Base-by-base conservation (phyloP, 202 grass and related monocot species). In the Sporobolus alterniflorus region DNA sequence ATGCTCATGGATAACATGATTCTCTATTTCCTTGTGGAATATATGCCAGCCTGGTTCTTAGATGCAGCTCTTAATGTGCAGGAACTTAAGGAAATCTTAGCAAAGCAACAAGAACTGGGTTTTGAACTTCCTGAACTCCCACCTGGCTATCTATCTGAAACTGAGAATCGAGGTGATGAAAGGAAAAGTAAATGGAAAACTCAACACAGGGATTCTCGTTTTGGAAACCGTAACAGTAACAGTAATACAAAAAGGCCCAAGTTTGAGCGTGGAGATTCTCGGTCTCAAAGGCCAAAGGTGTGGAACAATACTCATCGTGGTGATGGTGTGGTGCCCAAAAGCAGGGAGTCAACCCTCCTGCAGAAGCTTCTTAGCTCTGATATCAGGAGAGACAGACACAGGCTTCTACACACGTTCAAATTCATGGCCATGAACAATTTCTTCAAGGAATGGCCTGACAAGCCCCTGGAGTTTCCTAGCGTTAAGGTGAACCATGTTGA, bases 391-490 rank as follows among this genome's bases (percentile, higher is more conserved):
- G 93, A 98, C 74, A 98, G 87, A n/a, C 72, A 73, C 42, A 89
- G 66, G 51, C 74, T 98, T 64, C 78, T 96, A 20, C 93, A 96
- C 54, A 67, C 76, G 25, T 92, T 92, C 65, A 88, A 82, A 79
- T 96, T 96, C 85, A 92, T 94, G 82, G 51, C 67, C 79, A 42
- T 89, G 72, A 99, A 99, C 92, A 92, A 87, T 73, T 99, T 99
- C 81, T 99, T 99, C 47, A 54, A 83, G 64, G 40, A 84, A 17
- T 87, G 59, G 88, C 86, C 86, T 62, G 86, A 89, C 24, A 92
- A 85, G 64, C 39, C 76, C 1, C 74, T 99, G 81, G 88, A 89
- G 49, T 99, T 94, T 64, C 93, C 89, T 21, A 78, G 15, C 11
- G 80, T 98, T 24, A 89, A 40, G 69, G 83, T 94, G 71, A 90